Conservation (phyloP, 2,329 filamentous ascomycete genomes). For the Penicillium frequentans region DNA sequence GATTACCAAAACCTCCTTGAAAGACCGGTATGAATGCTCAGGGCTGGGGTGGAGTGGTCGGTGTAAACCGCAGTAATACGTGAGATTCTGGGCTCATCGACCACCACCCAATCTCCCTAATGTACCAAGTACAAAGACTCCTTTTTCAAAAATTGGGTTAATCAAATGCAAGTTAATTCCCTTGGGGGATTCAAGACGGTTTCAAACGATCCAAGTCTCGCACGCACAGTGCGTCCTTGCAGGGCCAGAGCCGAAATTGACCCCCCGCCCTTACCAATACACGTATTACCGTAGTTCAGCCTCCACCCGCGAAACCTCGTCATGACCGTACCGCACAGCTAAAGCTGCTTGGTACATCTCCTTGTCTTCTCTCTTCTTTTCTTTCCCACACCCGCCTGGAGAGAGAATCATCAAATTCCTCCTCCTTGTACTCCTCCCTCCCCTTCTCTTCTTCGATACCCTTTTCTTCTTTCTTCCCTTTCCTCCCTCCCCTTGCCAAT, state of each 20-base stretch:
- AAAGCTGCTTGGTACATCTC: conserved; percentile 25
- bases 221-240: conserved; percentile 13
- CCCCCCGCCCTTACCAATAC: conserved; percentile 13
- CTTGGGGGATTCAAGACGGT: conserved; percentile 2
- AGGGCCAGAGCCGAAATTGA: conserved; percentile 8
- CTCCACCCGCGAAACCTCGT: conserved; percentile 23
- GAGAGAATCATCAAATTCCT: conserved; percentile 39
- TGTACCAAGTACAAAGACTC: neutral
- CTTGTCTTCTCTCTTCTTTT: conserved; percentile 31
- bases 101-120: neutral
- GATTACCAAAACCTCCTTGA: neutral
- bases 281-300: conserved; percentile 15
- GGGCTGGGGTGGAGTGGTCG: conserved; percentile 12
- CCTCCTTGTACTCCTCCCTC: conserved; percentile 36
- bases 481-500: conserved; percentile 29
- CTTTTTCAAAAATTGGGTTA: neutral
- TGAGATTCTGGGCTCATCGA: neutral
- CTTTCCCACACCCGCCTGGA: conserved; percentile 44
- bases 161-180: neutral
- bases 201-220: conserved; percentile 5
- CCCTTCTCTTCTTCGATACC: conserved; percentile 34
- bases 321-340: conserved; percentile 26
- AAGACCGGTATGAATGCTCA: neutral
- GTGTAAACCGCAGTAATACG: conserved; percentile 12
- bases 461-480: conserved; percentile 31